phyloP scores from a whole-genome alignment of 768 basidiomycete species.

The Boletus pseudopeckii region DNA sequence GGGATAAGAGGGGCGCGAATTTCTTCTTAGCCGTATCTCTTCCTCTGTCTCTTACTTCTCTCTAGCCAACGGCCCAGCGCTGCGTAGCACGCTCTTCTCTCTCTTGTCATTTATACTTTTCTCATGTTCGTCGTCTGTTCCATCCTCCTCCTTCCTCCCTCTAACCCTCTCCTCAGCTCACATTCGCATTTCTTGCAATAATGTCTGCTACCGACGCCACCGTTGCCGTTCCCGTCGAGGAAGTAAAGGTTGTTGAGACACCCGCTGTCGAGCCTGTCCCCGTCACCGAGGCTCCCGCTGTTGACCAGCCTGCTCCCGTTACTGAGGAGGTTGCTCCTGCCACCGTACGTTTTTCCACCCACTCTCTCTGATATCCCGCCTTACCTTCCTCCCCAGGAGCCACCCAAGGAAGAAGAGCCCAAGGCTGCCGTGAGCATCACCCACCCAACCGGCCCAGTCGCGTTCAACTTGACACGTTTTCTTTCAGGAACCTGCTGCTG shows the following conservation, averaged over 20 bases:
- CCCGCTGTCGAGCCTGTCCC: slow-evolving; percentile 30
- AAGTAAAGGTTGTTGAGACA: slow-evolving; percentile 48
- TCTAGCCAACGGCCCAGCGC: slow-evolving; percentile 47
- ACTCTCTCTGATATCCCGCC: background rate
- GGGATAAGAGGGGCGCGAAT: slow-evolving; percentile 40
- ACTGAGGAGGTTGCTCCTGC: slow-evolving; percentile 34
- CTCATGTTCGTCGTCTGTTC: slow-evolving; percentile 39
- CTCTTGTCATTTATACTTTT: slow-evolving; percentile 55
- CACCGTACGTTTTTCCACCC: slow-evolving; percentile 29
- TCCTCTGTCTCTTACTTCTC: slow-evolving; percentile 59
- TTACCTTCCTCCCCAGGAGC: slow-evolving; percentile 32
- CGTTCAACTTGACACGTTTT: background rate
- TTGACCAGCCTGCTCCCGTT: slow-evolving; percentile 25
- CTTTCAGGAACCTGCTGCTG: slow-evolving; percentile 37
- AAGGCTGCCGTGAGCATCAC: slow-evolving; percentile 36
- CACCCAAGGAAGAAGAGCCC: slow-evolving; percentile 39
- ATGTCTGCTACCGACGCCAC: slow-evolving; percentile 76
- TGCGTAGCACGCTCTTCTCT: slow-evolving; percentile 60
- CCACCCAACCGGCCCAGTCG: accelerated
- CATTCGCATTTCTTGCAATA: slow-evolving; percentile 57
- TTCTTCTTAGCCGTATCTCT: slow-evolving; percentile 37
- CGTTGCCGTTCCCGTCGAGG: slow-evolving; percentile 49
- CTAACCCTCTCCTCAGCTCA: slow-evolving; percentile 42
- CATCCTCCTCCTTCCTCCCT: background rate
- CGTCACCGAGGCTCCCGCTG: slow-evolving; percentile 27